Evolutionary conservation across 1,284 basidiomycete genomes (phyloP).

Genomic region (Exobasidium rhododendri): DNA sequence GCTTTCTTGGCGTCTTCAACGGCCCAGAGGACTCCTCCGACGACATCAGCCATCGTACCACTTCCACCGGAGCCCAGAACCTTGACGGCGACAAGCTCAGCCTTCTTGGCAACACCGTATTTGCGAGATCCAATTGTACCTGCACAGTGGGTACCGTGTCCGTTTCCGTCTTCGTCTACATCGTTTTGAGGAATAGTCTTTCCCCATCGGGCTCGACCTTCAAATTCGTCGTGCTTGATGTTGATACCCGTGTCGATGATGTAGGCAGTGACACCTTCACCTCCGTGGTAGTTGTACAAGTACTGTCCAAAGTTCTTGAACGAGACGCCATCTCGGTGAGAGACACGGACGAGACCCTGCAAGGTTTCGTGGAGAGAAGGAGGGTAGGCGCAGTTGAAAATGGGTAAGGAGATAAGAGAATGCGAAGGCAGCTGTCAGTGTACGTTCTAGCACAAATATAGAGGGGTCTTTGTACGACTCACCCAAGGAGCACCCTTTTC

Average conservation of each 20-base stretch:
- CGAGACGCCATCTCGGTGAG: constrained; percentile 74
- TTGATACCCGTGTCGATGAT: constrained; percentile 76
- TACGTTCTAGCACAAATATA: constrained; percentile 61
- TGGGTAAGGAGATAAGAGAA: constrained; percentile 8
- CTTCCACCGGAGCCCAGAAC: constrained; percentile 87
- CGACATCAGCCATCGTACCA: constrained; percentile 93
- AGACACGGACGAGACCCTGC: constrained; percentile 87
- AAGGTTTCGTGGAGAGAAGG: too few relatives aligned
- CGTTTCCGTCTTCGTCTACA: constrained; percentile 69
- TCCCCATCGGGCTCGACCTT: constrained; percentile 68
- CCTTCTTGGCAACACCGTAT: constrained; percentile 93
- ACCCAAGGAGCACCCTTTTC: constrained; percentile 83
- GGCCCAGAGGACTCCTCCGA: constrained; percentile 69
- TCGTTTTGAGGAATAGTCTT: constrained; percentile 63
- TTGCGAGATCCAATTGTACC: constrained; percentile 65
- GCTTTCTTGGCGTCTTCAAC: constrained; percentile 65
- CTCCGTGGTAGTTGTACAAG: constrained; percentile 70
- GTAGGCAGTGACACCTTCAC: constrained; percentile 87
- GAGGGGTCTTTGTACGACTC: background rate
- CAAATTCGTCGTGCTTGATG: constrained; percentile 78
- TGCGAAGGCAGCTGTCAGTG: constrained; percentile 8
- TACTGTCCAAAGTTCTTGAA: constrained; percentile 87
- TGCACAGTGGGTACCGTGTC: constrained; percentile 70
- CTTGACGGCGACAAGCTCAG: constrained; percentile 91
- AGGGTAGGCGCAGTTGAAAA: constrained; percentile 55